A percentile compares a stretch with the other conserved stretches of the same genome.
Conservation (phyloP, 1,284 basidiomycete genomes). For the Melanopsichium pennsylvanicum region DNA sequence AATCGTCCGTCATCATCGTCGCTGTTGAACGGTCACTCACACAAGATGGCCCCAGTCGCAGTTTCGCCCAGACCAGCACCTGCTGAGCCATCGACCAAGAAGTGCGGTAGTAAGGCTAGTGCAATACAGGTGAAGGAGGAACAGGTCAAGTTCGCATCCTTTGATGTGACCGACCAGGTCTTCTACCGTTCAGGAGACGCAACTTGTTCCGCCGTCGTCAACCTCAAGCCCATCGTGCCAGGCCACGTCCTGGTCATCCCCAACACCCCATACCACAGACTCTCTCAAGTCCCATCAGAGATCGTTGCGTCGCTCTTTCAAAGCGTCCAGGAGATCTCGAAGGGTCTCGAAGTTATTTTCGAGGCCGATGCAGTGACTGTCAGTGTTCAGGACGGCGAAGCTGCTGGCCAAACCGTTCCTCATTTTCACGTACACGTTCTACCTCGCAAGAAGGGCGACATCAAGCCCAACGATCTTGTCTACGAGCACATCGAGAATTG, state of each 20-base stretch:
- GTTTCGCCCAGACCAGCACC: constrained; percentile 34
- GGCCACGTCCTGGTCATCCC: constrained; percentile 63
- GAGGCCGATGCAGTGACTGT: constrained; percentile 57
- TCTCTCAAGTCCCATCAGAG: constrained; percentile 42
- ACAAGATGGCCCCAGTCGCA: constrained; percentile 37
- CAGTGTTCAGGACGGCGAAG: constrained; percentile 59
- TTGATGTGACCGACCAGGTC: constrained; percentile 48
- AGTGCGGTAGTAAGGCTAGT: neutral
- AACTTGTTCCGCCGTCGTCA: constrained; percentile 53
- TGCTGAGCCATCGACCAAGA: constrained; percentile 7
- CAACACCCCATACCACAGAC: constrained; percentile 40
- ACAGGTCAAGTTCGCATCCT: constrained; percentile 39
- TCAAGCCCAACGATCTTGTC: constrained; percentile 58
- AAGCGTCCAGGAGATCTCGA: constrained; percentile 52
- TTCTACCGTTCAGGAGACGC: constrained; percentile 41
- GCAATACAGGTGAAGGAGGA: neutral
- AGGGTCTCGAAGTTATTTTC: constrained; percentile 49
- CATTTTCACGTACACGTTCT: constrained; percentile 64
- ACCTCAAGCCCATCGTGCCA: constrained; percentile 63
- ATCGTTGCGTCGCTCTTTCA: constrained; percentile 51
- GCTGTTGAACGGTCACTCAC: neutral
- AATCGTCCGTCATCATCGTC: neutral
- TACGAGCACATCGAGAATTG: constrained; percentile 52
- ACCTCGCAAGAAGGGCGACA: constrained; percentile 58
- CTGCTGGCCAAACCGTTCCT: constrained; percentile 57